Conservation (phyloP, 805 yeast genomes). For the Myxozyma sirexii region DNA sequence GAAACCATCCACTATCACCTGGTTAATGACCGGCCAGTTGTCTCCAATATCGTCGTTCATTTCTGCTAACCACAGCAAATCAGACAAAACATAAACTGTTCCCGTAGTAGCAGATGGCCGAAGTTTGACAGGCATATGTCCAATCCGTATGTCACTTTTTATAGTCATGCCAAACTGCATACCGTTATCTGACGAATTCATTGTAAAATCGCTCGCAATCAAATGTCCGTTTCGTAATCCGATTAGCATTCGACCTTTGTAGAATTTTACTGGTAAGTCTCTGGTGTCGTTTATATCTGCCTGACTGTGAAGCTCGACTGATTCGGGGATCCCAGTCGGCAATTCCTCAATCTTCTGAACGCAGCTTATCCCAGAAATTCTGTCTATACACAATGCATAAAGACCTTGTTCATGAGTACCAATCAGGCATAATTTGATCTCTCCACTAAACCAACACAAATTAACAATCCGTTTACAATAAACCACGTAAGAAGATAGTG, state of each 20-base stretch:
- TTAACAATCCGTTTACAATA: neutral
- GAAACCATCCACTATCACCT: conserved; percentile 14
- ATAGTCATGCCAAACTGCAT: neutral
- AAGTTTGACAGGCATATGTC: conserved; percentile 20
- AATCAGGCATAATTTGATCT: conserved; percentile 10
- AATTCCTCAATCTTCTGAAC: neutral
- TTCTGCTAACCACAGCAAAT: conserved; percentile 13
- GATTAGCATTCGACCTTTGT: conserved; percentile 2
- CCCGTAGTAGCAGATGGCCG: neutral
- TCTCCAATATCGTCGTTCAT: neutral
- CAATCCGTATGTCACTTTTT: conserved; percentile 11
- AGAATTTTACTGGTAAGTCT: too few relatives aligned
- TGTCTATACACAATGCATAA: neutral
- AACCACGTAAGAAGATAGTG: too few relatives aligned
- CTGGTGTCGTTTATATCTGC: neutral
- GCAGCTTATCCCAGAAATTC: neutral
- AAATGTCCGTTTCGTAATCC: conserved; percentile 26
- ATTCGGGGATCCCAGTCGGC: neutral
- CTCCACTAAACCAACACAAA: neutral
- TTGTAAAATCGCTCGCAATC: neutral
- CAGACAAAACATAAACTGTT: conserved; percentile 19
- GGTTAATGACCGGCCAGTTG: conserved; percentile 10
- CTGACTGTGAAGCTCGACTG: neutral
- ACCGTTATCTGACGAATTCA: neutral
- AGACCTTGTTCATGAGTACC: conserved; percentile 21